Conservation (phyloP, 2,329 filamentous ascomycete species). For the Colletotrichum costaricense region DNA sequence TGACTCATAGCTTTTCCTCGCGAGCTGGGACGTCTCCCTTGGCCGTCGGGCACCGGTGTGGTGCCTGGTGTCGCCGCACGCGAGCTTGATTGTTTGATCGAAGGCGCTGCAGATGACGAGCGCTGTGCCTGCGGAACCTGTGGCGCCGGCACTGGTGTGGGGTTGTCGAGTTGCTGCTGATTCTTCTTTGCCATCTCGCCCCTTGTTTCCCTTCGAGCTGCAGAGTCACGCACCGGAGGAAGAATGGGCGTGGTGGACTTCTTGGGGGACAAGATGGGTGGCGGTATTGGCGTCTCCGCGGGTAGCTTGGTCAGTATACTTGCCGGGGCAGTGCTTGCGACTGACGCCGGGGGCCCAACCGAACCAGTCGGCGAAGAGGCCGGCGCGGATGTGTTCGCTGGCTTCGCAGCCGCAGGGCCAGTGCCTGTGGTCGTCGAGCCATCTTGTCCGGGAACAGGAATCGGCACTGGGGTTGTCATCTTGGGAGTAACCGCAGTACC, state of each 20-base stretch:
- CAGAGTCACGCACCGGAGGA: constrained; percentile 46
- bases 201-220: constrained; percentile 57
- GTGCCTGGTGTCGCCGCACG: constrained; percentile 49
- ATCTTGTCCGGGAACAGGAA: constrained; percentile 38
- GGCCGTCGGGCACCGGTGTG: constrained; percentile 52
- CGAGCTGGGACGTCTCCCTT: constrained; percentile 59
- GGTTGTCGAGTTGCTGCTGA: constrained; percentile 43
- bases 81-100: constrained; percentile 46
- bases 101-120: constrained; percentile 39
- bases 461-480: constrained; percentile 48
- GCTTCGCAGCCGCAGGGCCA: constrained; percentile 6
- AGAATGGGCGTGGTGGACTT: constrained; percentile 48
- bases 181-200: constrained; percentile 55
- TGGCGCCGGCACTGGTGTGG: constrained; percentile 12
- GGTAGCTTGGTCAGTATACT: constrained; percentile 48
- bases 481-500: constrained; percentile 36
- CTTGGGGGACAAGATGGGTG: constrained; percentile 45
- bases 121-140: constrained; percentile 36
- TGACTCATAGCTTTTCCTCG: constrained; percentile 64
- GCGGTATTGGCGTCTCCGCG: constrained; percentile 56
- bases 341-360: neutral
- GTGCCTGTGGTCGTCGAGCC: neutral
- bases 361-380: constrained; percentile 32
- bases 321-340: constrained; percentile 49
- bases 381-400: constrained; percentile 24